These are phyloP conservation scores for Fraxinus anomala DNA, from an alignment of 257 asterid species.

Conservation along the genomic window DNA sequence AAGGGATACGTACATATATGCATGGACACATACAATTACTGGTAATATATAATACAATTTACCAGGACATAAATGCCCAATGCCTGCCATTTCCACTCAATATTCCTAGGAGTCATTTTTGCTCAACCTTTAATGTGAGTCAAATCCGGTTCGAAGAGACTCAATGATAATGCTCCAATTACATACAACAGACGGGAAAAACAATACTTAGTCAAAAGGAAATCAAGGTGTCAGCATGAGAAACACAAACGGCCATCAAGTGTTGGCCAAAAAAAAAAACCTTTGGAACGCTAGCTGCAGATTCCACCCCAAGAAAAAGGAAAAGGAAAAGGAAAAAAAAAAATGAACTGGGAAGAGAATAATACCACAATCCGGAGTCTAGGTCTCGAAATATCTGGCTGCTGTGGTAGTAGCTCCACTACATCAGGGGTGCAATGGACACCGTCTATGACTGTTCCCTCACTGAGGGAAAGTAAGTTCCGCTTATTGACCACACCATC, in stretches of 20 bases:
- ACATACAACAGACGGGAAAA: neutral
- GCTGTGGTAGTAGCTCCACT: slow-evolving; percentile 82
- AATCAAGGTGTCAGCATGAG: neutral
- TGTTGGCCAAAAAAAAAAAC: too few species aligned
- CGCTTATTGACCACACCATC: slow-evolving; percentile 64
- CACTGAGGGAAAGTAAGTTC: slow-evolving; percentile 72
- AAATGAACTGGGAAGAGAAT: slow-evolving; percentile 8
- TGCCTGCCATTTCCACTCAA: neutral
- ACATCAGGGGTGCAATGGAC: slow-evolving; percentile 79
- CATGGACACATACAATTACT: neutral
- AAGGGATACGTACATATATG: neutral
- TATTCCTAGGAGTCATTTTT: neutral
- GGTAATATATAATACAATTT: neutral
- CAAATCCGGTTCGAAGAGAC: neutral
- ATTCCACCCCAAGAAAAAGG: neutral
- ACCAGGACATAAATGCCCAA: neutral
- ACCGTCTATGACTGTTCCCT: slow-evolving; percentile 85
- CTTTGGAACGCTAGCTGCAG: neutral
- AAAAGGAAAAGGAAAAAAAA: neutral
- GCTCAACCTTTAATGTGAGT: neutral
- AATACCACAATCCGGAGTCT: slow-evolving; percentile 92
- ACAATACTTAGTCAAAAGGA: neutral
- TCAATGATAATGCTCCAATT: neutral
- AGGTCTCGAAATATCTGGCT: slow-evolving; percentile 74
- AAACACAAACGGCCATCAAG: neutral